phyloP scores from a whole-genome alignment of 1,284 basidiomycete genomes.

The Ustanciosporium gigantosporum region DNA sequence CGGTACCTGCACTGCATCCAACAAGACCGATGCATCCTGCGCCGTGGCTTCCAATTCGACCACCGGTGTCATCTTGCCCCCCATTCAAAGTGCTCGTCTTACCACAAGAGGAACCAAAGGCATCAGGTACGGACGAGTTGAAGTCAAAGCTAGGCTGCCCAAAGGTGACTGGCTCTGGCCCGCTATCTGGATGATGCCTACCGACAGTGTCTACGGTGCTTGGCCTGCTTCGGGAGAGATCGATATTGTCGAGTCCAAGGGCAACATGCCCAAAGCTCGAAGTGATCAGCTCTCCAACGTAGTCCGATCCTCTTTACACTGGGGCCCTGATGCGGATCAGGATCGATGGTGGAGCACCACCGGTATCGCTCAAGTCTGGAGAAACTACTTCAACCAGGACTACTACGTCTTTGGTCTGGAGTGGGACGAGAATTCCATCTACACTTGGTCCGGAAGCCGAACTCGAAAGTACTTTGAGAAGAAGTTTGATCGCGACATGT shows the following conservation, averaged over 20 bases:
- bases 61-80: constrained; percentile 69
- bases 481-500: constrained; percentile 66
- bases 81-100: constrained; percentile 78
- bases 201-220: constrained; percentile 70
- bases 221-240: constrained; percentile 80
- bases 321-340: constrained; percentile 67
- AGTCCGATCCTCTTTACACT: constrained; percentile 77
- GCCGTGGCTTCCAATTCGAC: constrained; percentile 63
- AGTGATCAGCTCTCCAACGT: constrained; percentile 70
- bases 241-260: constrained; percentile 73
- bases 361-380: constrained; percentile 70
- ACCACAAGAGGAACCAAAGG: constrained; percentile 69
- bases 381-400: constrained; percentile 70
- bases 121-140: constrained; percentile 79
- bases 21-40: constrained; percentile 65
- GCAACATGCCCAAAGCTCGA: constrained; percentile 65
- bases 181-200: constrained; percentile 82
- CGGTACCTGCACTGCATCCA: constrained; percentile 70
- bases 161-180: constrained; percentile 76
- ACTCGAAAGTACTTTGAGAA: constrained; percentile 72
- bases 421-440: constrained; percentile 78
- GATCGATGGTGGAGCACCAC: constrained; percentile 76
- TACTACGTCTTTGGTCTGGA: constrained; percentile 82
- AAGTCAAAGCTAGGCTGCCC: constrained; percentile 78
- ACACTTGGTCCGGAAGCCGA: constrained; percentile 69